These are phyloP conservation scores for Amylostereum areolatum DNA, from an alignment of 1,284 basidiomycete genomes.

Conservation along the genomic window DNA sequence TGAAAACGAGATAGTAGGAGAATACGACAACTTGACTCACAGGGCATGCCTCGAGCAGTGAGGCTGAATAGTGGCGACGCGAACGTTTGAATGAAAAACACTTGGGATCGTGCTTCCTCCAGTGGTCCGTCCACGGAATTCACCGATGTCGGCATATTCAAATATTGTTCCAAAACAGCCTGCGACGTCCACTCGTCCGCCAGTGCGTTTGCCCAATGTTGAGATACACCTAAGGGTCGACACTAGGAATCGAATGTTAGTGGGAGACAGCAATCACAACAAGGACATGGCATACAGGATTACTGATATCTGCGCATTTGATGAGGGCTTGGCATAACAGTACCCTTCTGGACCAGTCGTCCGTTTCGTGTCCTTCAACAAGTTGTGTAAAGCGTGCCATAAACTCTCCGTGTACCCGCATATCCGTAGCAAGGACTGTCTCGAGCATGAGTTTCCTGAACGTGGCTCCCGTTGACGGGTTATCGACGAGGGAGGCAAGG, in stretches of 20 bases:
- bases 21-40: conserved; percentile 34
- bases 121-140: conserved; percentile 58
- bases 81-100: conserved; percentile 85
- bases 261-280: conserved; percentile 4
- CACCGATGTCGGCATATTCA: conserved; percentile 73
- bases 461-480: conserved; percentile 38
- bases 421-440: conserved; percentile 88
- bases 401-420: conserved; percentile 84
- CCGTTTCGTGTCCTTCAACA: conserved; percentile 34
- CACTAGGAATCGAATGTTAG: conserved; percentile 43
- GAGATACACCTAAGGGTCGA: conserved; percentile 84
- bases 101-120: conserved; percentile 76
- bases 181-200: conserved; percentile 88
- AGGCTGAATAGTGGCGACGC: conserved; percentile 79
- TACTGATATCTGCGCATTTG: conserved; percentile 96
- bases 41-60: conserved; percentile 66
- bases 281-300: conserved; percentile 62
- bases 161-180: conserved; percentile 72
- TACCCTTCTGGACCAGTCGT: conserved; percentile 48
- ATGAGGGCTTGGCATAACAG: conserved; percentile 87
- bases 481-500: conserved; percentile 59
- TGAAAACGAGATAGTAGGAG: background rate
- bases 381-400: conserved; percentile 59
- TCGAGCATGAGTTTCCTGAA: conserved; percentile 73
- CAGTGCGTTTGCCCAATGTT: conserved; percentile 86